Percentiles rank a stretch among this genome's conserved stretches.
phyloP scores from a whole-genome alignment of 139 green algal genomes.

The Bryopsis sp. region DNA sequence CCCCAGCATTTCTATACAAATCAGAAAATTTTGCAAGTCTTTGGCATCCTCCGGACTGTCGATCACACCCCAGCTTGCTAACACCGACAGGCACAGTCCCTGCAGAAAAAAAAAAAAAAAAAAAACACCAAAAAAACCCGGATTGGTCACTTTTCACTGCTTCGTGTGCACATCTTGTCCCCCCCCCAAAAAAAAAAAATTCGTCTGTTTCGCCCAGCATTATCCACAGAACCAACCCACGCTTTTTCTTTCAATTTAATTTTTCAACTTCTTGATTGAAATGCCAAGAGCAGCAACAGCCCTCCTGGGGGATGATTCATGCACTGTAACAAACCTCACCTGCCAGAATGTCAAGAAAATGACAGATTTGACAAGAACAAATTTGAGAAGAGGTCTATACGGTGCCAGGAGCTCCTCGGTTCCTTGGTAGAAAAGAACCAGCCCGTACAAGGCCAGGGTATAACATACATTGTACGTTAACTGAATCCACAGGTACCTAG shows the following conservation, averaged over 20 bases:
- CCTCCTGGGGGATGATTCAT: too few relatives aligned
- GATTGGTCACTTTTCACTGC: too few relatives aligned
- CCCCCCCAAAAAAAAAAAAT: too few relatives aligned
- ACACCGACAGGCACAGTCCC: conserved; percentile 58
- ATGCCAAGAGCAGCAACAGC: too few relatives aligned
- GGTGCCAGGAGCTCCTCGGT: conserved; percentile 81
- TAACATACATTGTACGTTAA: conserved; percentile 96
- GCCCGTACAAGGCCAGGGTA: conserved; percentile 76
- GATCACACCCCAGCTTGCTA: conserved; percentile 46
- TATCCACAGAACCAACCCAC: not conserved
- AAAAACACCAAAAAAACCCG: too few relatives aligned
- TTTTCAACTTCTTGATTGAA: not conserved
- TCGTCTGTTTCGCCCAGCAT: too few relatives aligned
- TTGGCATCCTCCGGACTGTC: conserved; percentile 42
- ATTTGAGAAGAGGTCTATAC: conserved; percentile 91
- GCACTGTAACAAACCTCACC: too few relatives aligned
- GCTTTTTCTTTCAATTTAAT: not conserved
- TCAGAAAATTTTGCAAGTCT: conserved; percentile 87
- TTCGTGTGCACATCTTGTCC: too few relatives aligned
- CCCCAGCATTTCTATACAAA: conserved; percentile 91
- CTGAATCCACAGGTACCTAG: conserved; percentile 69
- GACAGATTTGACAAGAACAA: conserved; percentile 89
- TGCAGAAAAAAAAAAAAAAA: too few relatives aligned
- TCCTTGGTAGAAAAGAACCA: conserved; percentile 93
- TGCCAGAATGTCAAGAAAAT: conserved; percentile 98